Base-by-base conservation (phyloP, 2,329 filamentous ascomycete species). In the Penicillium sp. region DNA sequence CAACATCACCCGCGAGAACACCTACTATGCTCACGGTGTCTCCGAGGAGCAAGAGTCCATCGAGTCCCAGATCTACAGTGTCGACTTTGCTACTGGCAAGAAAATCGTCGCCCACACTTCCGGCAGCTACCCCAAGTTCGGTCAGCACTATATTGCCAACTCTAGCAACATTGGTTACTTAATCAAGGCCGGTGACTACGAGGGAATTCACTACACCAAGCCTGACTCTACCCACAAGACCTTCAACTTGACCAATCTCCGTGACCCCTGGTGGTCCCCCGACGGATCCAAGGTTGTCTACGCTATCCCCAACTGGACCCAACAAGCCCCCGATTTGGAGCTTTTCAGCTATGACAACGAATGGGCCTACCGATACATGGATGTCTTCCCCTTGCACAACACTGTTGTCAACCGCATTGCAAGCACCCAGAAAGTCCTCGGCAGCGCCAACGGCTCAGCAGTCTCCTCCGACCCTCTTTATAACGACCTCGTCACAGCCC, bases 291-390 rank as follows among this genome's bases (percentile, higher is more conserved):
- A 57, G 7, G 37, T 70, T 7, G 57, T 70, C 21, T 75, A 70
- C 37, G 60, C 62, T 35, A 63, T 63, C 39, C 62, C 63, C 2
- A 60, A 54, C 29, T 76, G 69, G 65, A 60, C 66, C 7, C 49
- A 52, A 19, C 49, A 52, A 10, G 62, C 69, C 8, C 69, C 71
- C 58, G 71, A 74, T 10, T 73, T 75, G 63, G 52, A 68, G 49
- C 65, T 79, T 5, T 79, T 71, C 60, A 74, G 71, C 59, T 79
- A 70, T 68, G 72, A 79, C 46, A 37, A 45, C 6, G 72, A 76
- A 5, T 79, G 72, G 72, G 76, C 78, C 14, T 79, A 78, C 58
- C 74, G 75, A 35, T 76, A 75, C 68, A 77, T 71, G 47, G 77
- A 79, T 44, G 75, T 80, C 1, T 79, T 79, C 64, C 76, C 77